phyloP scores from a whole-genome alignment of 2,329 filamentous ascomycete genomes.

The Dactylellina parvicollis region DNA sequence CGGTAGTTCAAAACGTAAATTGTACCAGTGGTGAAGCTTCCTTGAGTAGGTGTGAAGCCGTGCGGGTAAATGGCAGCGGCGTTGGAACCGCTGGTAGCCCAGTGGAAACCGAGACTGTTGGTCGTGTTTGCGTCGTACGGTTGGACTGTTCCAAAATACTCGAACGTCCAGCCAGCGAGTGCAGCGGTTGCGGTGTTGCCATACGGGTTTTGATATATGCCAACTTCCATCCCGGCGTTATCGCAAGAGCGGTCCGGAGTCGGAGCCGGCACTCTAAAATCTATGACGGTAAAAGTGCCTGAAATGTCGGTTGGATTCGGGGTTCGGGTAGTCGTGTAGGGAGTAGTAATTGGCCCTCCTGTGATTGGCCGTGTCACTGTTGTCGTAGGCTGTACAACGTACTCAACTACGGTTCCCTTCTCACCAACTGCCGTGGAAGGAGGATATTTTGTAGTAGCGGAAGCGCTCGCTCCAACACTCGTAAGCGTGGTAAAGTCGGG shows the following conservation, averaged over 20 bases:
- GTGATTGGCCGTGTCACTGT: background rate
- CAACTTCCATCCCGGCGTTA: slow-evolving; percentile 5
- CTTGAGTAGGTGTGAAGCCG: background rate
- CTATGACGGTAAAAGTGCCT: background rate
- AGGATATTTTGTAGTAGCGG: too few species aligned
- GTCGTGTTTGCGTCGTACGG: background rate
- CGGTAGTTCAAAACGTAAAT: background rate
- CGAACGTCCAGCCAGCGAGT: background rate
- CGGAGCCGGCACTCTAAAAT: background rate
- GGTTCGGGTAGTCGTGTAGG: background rate
- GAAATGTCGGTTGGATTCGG: background rate
- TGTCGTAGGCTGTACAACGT: background rate
- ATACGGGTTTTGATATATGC: slow-evolving; percentile 8
- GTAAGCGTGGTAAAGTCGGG: too few species aligned
- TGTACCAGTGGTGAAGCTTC: background rate
- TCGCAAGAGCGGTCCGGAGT: slow-evolving; percentile 3
- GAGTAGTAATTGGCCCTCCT: background rate
- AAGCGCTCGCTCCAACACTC: too few species aligned
- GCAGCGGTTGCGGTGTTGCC: background rate
- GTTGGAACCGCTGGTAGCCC: background rate
- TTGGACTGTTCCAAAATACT: background rate
- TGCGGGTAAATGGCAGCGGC: background rate
- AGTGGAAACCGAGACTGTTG: background rate
- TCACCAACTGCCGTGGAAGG: too few species aligned
- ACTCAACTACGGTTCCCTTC: too few species aligned